Evolutionary conservation across 441 rosid species (phyloP).

Genomic region (Aleurites moluccanus): DNA sequence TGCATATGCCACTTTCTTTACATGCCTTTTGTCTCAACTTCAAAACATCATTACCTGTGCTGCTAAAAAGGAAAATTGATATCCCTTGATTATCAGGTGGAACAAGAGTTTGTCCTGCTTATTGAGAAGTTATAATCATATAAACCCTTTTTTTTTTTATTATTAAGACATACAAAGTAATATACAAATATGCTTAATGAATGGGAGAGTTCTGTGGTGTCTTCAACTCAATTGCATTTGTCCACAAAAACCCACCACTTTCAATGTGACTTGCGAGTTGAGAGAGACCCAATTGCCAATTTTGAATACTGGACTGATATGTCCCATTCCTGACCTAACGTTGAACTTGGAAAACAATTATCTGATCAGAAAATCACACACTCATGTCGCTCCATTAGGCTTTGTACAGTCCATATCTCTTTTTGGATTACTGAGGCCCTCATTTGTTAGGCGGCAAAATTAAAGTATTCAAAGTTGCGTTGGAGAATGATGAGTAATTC

Average conservation of each 20-base stretch:
- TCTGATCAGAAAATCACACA: background rate
- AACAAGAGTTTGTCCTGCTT: background rate
- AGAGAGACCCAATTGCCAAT: background rate
- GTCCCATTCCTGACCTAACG: slow-evolving; percentile 30
- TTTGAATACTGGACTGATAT: slow-evolving; percentile 10
- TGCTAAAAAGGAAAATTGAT: background rate
- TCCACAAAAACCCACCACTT: background rate
- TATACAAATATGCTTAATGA: no score
- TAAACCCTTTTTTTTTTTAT: no score
- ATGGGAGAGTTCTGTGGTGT: background rate
- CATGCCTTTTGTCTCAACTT: background rate
- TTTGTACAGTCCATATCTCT: no score
- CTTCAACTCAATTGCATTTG: background rate
- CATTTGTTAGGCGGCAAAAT: background rate
- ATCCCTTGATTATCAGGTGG: background rate
- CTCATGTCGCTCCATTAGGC: no score
- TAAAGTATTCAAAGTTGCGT: background rate
- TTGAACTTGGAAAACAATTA: background rate
- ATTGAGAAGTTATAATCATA: background rate
- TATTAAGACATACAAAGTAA: background rate
- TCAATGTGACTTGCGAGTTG: background rate
- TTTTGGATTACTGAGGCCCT: no score
- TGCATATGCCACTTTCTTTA: no score
- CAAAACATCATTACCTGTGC: no score
- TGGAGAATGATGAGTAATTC: background rate